Base-by-base conservation (phyloP, 345 rosid genomes). In the Syzygium jambos region DNA sequence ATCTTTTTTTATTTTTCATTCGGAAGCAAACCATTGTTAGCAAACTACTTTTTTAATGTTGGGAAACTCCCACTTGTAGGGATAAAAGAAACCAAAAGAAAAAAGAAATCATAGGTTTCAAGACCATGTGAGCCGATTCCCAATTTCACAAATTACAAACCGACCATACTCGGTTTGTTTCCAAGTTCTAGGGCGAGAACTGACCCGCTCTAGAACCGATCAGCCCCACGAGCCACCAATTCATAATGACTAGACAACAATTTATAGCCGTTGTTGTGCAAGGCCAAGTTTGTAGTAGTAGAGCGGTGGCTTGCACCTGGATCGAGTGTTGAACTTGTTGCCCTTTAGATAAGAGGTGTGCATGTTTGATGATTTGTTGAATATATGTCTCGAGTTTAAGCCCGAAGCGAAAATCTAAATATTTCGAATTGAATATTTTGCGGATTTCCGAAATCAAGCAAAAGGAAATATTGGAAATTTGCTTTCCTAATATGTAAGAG, bases 51-150 rank as follows among this genome's bases (percentile, higher is more conserved):
- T 8, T 65, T 30, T 30, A 65, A 65, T 6, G 17, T 2, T 61
- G 68, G 9, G 17, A 61, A 61, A 43, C 12, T n/a, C 16, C 17
- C 14, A n/a, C 68, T 1, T 0, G 0, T 61, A 5, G 29, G 34
- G 9, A n/a, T 13, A 27, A 17, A 29, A 27, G 6, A n/a, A 61
- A 27, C 15, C 13, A 59, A 59, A 59, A 59, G 7, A 43, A 43
- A 43, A 43, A 43, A 1, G 1, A 61, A n/a, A 61, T n/a, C 38
- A n/a, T 38, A 0, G 0, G 0, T 6, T 61, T 2, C 0, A 0
- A 0, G 73, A 63, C 1, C 1, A 43, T 1, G 43, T 41, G 7
- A 43, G 46, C 46, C 46, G 46, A 6, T 43, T 43, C 46, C 7
- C 46, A 0, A 2, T 25, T 0, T 3, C 65, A 59, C 30, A 27